phyloP scores from a whole-genome alignment of 2,329 filamentous ascomycete species.

The Fusarium lyarnte region DNA sequence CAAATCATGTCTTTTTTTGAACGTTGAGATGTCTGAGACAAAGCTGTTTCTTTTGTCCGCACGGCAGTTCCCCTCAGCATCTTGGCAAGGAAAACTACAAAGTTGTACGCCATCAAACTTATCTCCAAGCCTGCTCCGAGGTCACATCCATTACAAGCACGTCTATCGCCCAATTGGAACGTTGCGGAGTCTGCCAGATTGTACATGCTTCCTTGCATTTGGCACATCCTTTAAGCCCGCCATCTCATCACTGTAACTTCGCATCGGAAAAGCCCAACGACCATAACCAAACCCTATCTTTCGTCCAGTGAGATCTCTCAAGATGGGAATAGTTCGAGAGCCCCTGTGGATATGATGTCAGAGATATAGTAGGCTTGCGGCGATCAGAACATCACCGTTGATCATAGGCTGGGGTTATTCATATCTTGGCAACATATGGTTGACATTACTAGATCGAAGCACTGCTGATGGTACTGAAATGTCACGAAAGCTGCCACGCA shows the following conservation, averaged over 20 bases:
- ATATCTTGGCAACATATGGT: background rate
- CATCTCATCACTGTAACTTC: background rate
- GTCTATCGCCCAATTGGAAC: slow-evolving; percentile 12
- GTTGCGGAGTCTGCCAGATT: background rate
- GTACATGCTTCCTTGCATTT: slow-evolving; percentile 11
- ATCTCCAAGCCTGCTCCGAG: background rate
- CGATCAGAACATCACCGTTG: background rate
- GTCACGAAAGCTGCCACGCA: background rate
- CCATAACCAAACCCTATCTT: background rate
- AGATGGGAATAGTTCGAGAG: background rate
- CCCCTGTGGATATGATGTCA: slow-evolving; percentile 33
- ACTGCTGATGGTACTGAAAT: background rate
- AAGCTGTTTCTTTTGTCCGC: background rate
- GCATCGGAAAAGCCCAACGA: background rate
- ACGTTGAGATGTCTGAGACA: background rate
- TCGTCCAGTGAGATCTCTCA: background rate
- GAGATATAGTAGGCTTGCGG: background rate
- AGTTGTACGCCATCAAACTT: background rate
- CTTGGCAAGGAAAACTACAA: background rate
- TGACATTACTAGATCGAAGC: background rate
- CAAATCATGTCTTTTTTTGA: background rate
- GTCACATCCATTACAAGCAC: background rate
- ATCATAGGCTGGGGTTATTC: background rate
- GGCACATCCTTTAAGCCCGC: background rate
- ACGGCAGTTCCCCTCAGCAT: background rate